Evolutionary conservation across 2,329 filamentous ascomycete genomes (phyloP).

Genomic region (Dryadomyces quercivorus): DNA sequence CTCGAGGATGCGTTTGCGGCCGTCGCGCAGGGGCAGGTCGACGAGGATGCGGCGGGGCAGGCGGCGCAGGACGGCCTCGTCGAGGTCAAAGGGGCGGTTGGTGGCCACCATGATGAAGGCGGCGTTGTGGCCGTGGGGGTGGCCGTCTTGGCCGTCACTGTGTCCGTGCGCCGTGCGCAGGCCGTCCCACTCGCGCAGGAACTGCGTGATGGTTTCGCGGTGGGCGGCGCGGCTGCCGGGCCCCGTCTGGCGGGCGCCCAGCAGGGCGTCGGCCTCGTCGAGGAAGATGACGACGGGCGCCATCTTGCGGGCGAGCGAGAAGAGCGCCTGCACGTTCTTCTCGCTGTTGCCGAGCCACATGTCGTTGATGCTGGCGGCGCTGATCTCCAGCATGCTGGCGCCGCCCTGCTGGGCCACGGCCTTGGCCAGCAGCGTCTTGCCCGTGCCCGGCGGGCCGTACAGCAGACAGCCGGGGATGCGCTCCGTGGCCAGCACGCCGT

Average conservation of each 20-base stretch:
- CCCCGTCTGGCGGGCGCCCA: conserved; percentile 60
- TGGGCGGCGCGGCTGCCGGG: conserved; percentile 54
- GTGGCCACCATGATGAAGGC: conserved; percentile 98
- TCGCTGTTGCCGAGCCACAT: conserved; percentile 95
- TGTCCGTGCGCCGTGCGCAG: conserved; percentile 30
- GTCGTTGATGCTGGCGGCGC: conserved; percentile 83
- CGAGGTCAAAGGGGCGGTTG: conserved; percentile 88
- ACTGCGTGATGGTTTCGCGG: conserved; percentile 91
- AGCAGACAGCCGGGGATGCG: conserved; percentile 81
- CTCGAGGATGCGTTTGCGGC: conserved; percentile 47
- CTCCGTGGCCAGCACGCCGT: conserved; percentile 83
- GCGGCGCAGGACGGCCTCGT: conserved; percentile 72
- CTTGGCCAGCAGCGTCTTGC: conserved; percentile 59
- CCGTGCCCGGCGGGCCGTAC: conserved; percentile 77
- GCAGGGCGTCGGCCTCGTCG: conserved; percentile 88
- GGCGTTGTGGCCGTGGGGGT: conserved; percentile 32
- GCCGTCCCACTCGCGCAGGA: conserved; percentile 93
- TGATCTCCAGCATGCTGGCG: conserved; percentile 72
- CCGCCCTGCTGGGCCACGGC: conserved; percentile 57
- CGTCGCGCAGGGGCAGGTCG: conserved; percentile 53
- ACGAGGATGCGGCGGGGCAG: conserved; percentile 61
- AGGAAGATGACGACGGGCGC: conserved; percentile 92
- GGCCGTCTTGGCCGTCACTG: no score
- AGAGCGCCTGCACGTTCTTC: conserved; percentile 89
- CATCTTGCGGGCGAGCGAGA: conserved; percentile 81